These are phyloP conservation scores for Glycine tomentella DNA, from an alignment of 306 rosid genomes.

Conservation along the genomic window DNA sequence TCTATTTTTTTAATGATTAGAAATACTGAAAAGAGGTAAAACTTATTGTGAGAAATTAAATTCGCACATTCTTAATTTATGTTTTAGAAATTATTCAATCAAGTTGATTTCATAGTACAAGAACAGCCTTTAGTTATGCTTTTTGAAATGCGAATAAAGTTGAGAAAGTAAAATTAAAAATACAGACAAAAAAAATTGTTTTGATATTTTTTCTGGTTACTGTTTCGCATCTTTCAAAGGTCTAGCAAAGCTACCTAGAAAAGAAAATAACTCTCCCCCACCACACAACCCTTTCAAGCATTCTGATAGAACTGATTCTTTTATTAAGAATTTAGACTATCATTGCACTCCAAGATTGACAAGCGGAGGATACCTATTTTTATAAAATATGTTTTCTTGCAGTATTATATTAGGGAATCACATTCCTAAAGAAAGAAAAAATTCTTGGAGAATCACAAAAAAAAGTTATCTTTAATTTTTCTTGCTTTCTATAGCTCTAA, in stretches of 20 bases:
- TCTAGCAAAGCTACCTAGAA: conserved; percentile 12
- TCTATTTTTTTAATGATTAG: not conserved
- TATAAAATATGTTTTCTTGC: conserved; percentile 31
- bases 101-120: not conserved
- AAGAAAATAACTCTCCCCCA: conserved; percentile 23
- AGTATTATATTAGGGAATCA: conserved; percentile 24
- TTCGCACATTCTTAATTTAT: no score
- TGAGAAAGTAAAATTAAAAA: not conserved
- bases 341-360: conserved; percentile 35
- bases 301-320: conserved; percentile 45
- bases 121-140: not conserved
- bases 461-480: not conserved
- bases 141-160: conserved; percentile 15
- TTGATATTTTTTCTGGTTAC: not conserved
- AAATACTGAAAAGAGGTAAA: no score
- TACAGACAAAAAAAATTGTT: not conserved
- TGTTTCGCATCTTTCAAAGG: not conserved
- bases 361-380: conserved; percentile 37
- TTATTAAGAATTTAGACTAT: conserved; percentile 14
- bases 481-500: not conserved
- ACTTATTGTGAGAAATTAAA: no score
- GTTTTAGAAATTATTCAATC: no score
- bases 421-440: conserved; percentile 34
- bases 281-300: conserved; percentile 45
- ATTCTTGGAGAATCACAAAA: conserved; percentile 10